Evolutionary conservation across 768 basidiomycete species (phyloP), one percentile per base, ranked within the genome.

Genomic region (Kwoniella pini): DNA sequence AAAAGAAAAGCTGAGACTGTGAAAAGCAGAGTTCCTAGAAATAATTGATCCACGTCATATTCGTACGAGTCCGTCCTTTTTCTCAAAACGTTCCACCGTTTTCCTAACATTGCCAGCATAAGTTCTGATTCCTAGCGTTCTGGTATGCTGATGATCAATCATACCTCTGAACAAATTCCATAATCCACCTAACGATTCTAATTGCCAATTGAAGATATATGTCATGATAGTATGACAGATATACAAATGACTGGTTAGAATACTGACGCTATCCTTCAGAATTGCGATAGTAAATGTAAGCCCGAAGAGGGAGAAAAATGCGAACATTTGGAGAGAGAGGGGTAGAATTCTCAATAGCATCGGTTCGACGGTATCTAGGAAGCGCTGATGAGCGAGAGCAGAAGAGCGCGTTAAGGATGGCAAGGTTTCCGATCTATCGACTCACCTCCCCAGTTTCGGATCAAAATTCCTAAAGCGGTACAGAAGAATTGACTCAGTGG

Each of bases 111-210:
- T 17, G 15, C 9, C 5, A 5, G n/a, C n/a, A n/a, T n/a, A n/a
- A n/a, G n/a, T n/a, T n/a, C n/a, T n/a, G n/a, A n/a, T n/a, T n/a
- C n/a, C n/a, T n/a, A n/a, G n/a, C n/a, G n/a, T n/a, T n/a, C 15
- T 43, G n/a, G 21, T 11, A 45, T 7, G 27, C 19, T 17, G 31
- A 33, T n/a, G 44, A 45, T 30, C 27, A n/a, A 36, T 61, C 81
- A 45, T 54, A 89, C 93, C 95, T 79, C 92, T 82, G 75, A 97
- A 96, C 21, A 97, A 83, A 71, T 90, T 90, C 86, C 90, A 95
- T 30, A 97, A 78, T 0, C 86, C 89, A 33, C 83, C 84, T 19
- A 84, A 81, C 24, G 82, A 83, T 24, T 80, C 80, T 42, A 87
- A 80, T 68, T 85, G 85, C 62, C 81, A 84, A 48, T 81, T 82